Evolutionary conservation across 352 stramenopile species (phyloP).

Genomic region (Pythium rishiriense): DNA sequence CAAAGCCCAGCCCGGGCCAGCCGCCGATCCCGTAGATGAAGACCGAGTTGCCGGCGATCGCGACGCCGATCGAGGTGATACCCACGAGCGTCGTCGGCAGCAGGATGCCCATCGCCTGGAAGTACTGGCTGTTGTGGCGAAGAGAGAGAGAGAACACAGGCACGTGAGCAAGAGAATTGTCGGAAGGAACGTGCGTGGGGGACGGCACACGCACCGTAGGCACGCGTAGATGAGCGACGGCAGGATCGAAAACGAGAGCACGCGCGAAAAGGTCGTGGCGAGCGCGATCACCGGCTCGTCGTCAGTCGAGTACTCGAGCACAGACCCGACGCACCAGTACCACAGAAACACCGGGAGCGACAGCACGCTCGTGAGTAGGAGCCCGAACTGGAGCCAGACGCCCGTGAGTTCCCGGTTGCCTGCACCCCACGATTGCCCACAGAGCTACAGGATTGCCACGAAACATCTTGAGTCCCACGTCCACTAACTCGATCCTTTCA

Average conservation of each 20-base stretch:
- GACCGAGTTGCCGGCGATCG: conserved; percentile 59
- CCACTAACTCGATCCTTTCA: neutral
- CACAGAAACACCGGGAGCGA: conserved; percentile 61
- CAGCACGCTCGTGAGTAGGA: conserved; percentile 55
- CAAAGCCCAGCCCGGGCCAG: conserved; percentile 63
- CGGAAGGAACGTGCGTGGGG: neutral
- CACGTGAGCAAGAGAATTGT: neutral
- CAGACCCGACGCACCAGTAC: conserved; percentile 67
- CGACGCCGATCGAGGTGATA: conserved; percentile 58
- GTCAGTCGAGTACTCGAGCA: conserved; percentile 66
- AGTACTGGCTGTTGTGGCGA: conserved; percentile 65
- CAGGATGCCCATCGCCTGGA: conserved; percentile 68
- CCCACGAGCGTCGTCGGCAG: conserved; percentile 68
- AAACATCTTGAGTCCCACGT: too few species aligned
- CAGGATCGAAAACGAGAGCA: conserved; percentile 57
- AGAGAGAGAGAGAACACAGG: neutral
- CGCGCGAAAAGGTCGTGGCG: conserved; percentile 56
- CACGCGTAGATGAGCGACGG: conserved; percentile 69
- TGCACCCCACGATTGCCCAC: conserved; percentile 71
- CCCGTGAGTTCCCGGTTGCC: conserved; percentile 68
- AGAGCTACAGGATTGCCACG: conserved; percentile 37
- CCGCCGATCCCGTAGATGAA: conserved; percentile 67
- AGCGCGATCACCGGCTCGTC: conserved; percentile 57
- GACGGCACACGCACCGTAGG: conserved; percentile 35
- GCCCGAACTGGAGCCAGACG: conserved; percentile 71